Percentiles rank a stretch among this genome's conserved stretches.
These are phyloP conservation scores for Tricholoma matsutake DNA, from an alignment of 768 basidiomycete species.

Conservation along the genomic window DNA sequence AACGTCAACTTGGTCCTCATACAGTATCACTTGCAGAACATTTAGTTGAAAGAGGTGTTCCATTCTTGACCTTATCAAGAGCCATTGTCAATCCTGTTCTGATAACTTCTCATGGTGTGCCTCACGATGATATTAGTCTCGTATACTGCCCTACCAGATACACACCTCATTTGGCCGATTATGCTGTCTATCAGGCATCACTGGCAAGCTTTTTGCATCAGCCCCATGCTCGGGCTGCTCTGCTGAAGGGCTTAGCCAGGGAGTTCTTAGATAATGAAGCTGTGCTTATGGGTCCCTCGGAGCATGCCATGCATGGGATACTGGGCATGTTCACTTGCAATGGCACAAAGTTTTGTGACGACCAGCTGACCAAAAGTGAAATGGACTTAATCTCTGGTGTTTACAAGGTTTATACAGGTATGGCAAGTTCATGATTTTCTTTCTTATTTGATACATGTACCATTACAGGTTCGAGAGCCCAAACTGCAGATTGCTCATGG, in stretches of 20 bases:
- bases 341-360: not conserved
- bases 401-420: slow-evolving; percentile 5
- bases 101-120: not conserved
- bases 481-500: slow-evolving; percentile 9
- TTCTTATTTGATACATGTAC: not conserved
- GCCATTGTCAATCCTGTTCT: not conserved
- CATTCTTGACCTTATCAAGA: not conserved
- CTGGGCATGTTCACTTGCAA: not conserved
- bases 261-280: not conserved
- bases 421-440: slow-evolving; percentile 3
- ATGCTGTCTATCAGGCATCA: slow-evolving; percentile 2
- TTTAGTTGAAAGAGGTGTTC: not conserved
- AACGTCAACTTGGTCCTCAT: not conserved
- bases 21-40: not conserved
- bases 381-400: slow-evolving; percentile 13
- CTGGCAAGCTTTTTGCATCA: slow-evolving; percentile 3
- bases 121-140: slow-evolving; percentile 2
- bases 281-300: slow-evolving; percentile 8
- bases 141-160: slow-evolving; percentile 1
- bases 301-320: not conserved
- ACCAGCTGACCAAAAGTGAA: slow-evolving; percentile 5
- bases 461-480: not conserved
- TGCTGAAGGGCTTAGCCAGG: slow-evolving; percentile 12
- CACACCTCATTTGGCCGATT: slow-evolving; percentile 5
- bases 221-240: slow-evolving; percentile 7